Conservation (phyloP, 2,329 filamentous ascomycete genomes). For the Nectriaceae sp. region DNA sequence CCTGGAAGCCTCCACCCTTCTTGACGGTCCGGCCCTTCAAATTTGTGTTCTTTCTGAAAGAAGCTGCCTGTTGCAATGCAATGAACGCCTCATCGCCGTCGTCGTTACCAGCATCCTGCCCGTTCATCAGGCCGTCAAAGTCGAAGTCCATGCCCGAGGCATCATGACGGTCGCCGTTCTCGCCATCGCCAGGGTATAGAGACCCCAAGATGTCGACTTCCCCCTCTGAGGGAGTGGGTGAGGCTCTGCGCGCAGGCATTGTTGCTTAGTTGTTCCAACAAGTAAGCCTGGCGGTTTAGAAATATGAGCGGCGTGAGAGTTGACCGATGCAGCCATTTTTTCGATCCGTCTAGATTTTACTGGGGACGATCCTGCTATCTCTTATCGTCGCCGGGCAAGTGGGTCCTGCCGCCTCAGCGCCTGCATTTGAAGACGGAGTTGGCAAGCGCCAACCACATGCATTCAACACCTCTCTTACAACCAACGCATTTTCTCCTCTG, state of each 20-base stretch:
- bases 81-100: slow-evolving; percentile 88
- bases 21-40: slow-evolving; percentile 84
- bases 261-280: slow-evolving; percentile 15
- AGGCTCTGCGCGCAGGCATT: slow-evolving; percentile 75
- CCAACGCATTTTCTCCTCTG: slow-evolving; percentile 3
- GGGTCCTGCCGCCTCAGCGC: slow-evolving; percentile 13
- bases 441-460: background rate
- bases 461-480: slow-evolving; percentile 7
- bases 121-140: slow-evolving; percentile 62
- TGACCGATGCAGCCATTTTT: slow-evolving; percentile 30
- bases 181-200: slow-evolving; percentile 66
- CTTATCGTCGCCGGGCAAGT: slow-evolving; percentile 41
- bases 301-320: slow-evolving; percentile 12
- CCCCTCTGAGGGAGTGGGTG: slow-evolving; percentile 83
- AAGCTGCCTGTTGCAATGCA: slow-evolving; percentile 80
- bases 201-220: slow-evolving; percentile 88
- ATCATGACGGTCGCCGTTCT: slow-evolving; percentile 42
- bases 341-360: slow-evolving; percentile 27
- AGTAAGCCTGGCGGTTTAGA: slow-evolving; percentile 5
- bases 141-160: slow-evolving; percentile 52
- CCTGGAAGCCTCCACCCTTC: slow-evolving; percentile 95
- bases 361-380: slow-evolving; percentile 29
- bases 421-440: slow-evolving; percentile 6
- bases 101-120: slow-evolving; percentile 44
- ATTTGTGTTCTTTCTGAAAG: slow-evolving; percentile 82